Evolutionary conservation across 495 filamentous ascomycete species (phyloP), one percentile per base, ranked within the genome.

Genomic region (Neurospora sp.): DNA sequence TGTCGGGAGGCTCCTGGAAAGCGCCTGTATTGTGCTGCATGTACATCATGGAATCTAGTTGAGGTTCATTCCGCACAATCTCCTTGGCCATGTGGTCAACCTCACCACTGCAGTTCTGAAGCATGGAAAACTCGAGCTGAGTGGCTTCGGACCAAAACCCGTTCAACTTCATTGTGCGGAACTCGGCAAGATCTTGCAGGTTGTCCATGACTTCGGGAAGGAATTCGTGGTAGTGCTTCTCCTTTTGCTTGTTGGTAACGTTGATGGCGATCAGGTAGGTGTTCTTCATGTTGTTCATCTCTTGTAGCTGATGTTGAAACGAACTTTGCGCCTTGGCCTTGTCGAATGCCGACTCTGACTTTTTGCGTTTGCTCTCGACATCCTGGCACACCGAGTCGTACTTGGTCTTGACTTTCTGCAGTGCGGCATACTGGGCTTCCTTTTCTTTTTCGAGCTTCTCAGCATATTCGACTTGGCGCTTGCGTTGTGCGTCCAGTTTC

Each of bases 221-320:
- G 80, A 98, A 98, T 85, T 98, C 94, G 79, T 98, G 90, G 77
- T 94, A 99, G 83, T 98, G 98, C 79, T 90, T 93, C 80, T 97
- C 93, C 83, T 98, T 98, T 78, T 97, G 90, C 81, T 93, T 94
- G 83, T 99, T 99, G 44, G 95, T 94, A 59, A 97, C 92, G 79
- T 95, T 96, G 84, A 99, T 96, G 72, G 89, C 88, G 75, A 99
- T 95, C 44, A 99, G 84, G 78, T 99, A 99, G 2, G 93, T 94
- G 78, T 98, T 99, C 92, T 99, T 99, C 78, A 92, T 89, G 79
- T 98, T 98, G 81, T 93, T 90, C 96, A 98, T 98, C 72, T 98
- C 95, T 48, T 89, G 78, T 46, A 94, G 84, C 80, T 98, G 94
- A 78, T 96, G 92, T 77, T 96, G 93, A 80, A 96, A 98, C 20